Evolutionary conservation across 805 yeast genomes (phyloP).

Genomic region (Saturnispora diversa): DNA sequence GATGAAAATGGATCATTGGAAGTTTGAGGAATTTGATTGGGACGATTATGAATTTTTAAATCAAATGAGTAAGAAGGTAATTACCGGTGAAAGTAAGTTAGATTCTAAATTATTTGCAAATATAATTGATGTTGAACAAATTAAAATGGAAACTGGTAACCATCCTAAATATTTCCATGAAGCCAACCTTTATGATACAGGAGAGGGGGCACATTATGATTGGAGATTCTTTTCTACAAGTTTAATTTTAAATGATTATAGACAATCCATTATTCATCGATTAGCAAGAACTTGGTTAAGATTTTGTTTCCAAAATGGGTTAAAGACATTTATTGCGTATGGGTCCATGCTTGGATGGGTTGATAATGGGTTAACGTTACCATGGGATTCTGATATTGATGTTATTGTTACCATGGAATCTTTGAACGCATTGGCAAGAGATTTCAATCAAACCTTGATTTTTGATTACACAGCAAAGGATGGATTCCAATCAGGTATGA

Average conservation of each 20-base stretch:
- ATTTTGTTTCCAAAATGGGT: slow-evolving; percentile 36
- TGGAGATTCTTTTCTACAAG: slow-evolving; percentile 37
- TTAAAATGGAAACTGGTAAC: slow-evolving; percentile 11
- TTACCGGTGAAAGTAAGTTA: slow-evolving; percentile 3
- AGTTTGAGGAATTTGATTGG: slow-evolving; percentile 13
- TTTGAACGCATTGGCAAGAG: slow-evolving; percentile 35
- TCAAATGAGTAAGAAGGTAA: neutral
- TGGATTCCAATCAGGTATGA: slow-evolving; percentile 23
- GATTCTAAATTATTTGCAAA: slow-evolving; percentile 10
- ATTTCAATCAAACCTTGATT: slow-evolving; percentile 43
- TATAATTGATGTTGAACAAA: slow-evolving; percentile 10
- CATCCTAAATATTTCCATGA: slow-evolving; percentile 36
- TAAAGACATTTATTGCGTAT: slow-evolving; percentile 55
- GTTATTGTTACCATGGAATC: slow-evolving; percentile 49
- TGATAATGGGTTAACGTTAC: slow-evolving; percentile 49
- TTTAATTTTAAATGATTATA: slow-evolving; percentile 18
- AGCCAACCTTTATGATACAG: slow-evolving; percentile 28
- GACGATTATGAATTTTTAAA: slow-evolving; percentile 12
- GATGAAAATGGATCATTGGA: slow-evolving; percentile 12
- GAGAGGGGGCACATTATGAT: slow-evolving; percentile 38
- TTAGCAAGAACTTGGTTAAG: slow-evolving; percentile 47
- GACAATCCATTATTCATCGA: slow-evolving; percentile 35
- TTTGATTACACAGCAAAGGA: slow-evolving; percentile 30
- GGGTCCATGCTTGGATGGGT: slow-evolving; percentile 58
- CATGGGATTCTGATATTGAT: slow-evolving; percentile 58